Percentiles rank a stretch among this genome's conserved stretches.
Conservation (phyloP, 2,329 filamentous ascomycete genomes). For the Aspergillus tanneri region DNA sequence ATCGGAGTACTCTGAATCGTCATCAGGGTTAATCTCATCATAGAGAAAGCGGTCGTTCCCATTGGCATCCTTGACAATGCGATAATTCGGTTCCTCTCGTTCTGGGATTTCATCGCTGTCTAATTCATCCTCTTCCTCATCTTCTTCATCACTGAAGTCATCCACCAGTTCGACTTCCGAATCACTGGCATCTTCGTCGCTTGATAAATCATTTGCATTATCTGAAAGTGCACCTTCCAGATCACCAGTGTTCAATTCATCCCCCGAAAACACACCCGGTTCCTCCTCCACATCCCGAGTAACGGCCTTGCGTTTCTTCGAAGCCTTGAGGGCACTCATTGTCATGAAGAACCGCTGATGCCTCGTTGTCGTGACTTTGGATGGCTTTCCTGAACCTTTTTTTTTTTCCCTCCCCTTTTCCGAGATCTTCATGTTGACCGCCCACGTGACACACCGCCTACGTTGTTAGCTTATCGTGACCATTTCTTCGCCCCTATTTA, state of each 20-base stretch:
- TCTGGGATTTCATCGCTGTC: conserved; percentile 54
- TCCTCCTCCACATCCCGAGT: conserved; percentile 53
- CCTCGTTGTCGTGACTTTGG: conserved; percentile 7
- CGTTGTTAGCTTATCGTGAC: conserved; percentile 23
- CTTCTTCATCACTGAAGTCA: conserved; percentile 51
- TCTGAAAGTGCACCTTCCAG: conserved; percentile 47
- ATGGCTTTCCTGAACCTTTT: conserved; percentile 12
- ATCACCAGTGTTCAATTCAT: conserved; percentile 54
- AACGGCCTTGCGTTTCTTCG: conserved; percentile 66
- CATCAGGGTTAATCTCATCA: conserved; percentile 87
- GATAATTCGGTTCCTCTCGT: conserved; percentile 54
- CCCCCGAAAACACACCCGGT: conserved; percentile 56
- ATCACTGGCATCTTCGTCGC: conserved; percentile 41
- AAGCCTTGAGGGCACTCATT: conserved; percentile 41
- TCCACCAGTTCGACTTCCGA: conserved; percentile 57
- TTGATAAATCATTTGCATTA: conserved; percentile 41
- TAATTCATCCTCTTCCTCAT: conserved; percentile 49
- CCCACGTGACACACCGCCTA: conserved; percentile 39
- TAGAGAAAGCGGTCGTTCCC: conserved; percentile 89
- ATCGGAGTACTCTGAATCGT: conserved; percentile 94
- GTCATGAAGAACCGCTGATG: conserved; percentile 12
- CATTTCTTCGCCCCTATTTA: background rate
- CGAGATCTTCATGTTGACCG: conserved; percentile 29
- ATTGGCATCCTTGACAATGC: conserved; percentile 76
- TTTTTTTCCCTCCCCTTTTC: conserved; percentile 17